Evolutionary conservation across 805 yeast genomes (phyloP), one percentile per base, ranked within the genome.

Genomic region (Hanseniaspora pseudoguilliermondii): DNA sequence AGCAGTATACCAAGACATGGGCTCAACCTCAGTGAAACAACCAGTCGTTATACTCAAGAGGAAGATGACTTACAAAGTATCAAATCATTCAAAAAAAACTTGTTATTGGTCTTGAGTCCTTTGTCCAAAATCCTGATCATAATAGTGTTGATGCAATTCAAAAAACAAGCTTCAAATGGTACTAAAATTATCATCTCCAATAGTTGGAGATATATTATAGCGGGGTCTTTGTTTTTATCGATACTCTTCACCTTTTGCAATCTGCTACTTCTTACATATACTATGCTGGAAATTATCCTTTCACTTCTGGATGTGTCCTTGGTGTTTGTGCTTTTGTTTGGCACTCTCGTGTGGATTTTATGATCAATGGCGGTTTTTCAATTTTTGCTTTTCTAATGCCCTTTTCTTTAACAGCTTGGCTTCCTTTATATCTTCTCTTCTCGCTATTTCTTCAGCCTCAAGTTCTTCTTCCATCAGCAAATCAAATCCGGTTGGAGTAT

Each of bases 401-500:
- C 71, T 75, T 58, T 65, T 67, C 58, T 74, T 79, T 60, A 84
- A 81, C 64, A 81, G 74, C 54, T 73, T 78, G 63, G 79, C 79
- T 65, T 90, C 97, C 53, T 76, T 71, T 49, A 74, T 71, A 64
- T 91, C 98, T 65, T 93, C 98, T 41, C 75, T 59, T 61, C 78
- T 76, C 0, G 95, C 98, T 55, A 75, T 27, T 18, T 20, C 76
- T 50, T 75, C 75, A 39, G 81, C 73, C 13, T 96, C 83, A 36
- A 77, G 64, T 59, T 73, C 78, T 68, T 91, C 98, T 64, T 91
- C 98, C 57, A 80, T 86, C 43, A 88, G 71, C 25, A 93, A 80
- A 60, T 91, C 97, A 29, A 82, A 82, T 29, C 96, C 97, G 1
- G 93, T 84, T 2, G 96, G 96, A 65, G 91, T 97, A 97, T 93